phyloP scores from a whole-genome alignment of 78 protist species.

The Neovahlkampfia damariscottae region DNA sequence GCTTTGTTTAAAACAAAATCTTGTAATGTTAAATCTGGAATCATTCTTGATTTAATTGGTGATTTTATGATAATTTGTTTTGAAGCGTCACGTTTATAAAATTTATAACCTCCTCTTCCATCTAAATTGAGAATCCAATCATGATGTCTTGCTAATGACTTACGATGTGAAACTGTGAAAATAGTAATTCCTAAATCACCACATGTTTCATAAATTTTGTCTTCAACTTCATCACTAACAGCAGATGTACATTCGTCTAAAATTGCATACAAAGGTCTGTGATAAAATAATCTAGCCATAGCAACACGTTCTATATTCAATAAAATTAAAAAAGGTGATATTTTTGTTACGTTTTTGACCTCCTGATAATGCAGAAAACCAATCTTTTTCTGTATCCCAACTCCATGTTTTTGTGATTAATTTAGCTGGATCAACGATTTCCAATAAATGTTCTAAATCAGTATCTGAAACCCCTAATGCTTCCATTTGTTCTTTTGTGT shows the following conservation, averaged over 20 bases:
- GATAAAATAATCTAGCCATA: slow-evolving; percentile 54
- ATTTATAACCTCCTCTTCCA: neutral
- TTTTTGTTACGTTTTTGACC: slow-evolving; percentile 69
- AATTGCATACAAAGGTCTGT: slow-evolving; percentile 50
- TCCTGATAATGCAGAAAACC: slow-evolving; percentile 30
- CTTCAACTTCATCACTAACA: slow-evolving; percentile 47
- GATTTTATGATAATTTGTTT: too few species aligned
- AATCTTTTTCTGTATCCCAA: slow-evolving; percentile 2
- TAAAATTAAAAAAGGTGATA: too few species aligned
- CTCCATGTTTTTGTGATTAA: neutral
- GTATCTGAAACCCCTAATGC: slow-evolving; percentile 49
- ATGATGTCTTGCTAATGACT: neutral
- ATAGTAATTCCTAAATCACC: neutral
- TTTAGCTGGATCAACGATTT: slow-evolving; percentile 1
- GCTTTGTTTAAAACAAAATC: too few species aligned
- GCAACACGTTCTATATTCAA: slow-evolving; percentile 38
- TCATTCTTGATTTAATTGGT: too few species aligned
- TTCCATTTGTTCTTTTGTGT: slow-evolving; percentile 29
- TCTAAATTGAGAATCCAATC: slow-evolving; percentile 2
- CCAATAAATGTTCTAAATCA: slow-evolving; percentile 35
- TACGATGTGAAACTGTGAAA: slow-evolving; percentile 15
- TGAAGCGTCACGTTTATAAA: too few species aligned
- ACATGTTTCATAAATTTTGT: neutral
- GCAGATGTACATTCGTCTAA: slow-evolving; percentile 62
- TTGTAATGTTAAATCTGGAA: too few species aligned